Evolutionary conservation across 2,329 filamentous ascomycete species (phyloP).

Genomic region (Massarina eburnea): DNA sequence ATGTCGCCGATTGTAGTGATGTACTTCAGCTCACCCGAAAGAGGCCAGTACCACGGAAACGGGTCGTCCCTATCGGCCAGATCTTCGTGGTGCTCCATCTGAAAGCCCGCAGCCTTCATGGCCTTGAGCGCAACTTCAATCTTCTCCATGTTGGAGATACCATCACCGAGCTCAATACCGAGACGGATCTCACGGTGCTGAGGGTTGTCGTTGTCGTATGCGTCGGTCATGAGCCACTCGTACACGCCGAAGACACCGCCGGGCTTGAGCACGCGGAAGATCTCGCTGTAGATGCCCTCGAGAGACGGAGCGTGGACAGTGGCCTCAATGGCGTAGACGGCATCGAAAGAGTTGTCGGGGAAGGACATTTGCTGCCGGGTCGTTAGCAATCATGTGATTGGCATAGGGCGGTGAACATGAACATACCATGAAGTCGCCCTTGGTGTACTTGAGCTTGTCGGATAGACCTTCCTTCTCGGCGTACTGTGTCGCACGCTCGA

Average conservation of each 20-base stretch:
- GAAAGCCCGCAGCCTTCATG: conserved; percentile 85
- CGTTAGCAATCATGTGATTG: conserved; percentile 10
- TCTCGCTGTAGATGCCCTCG: conserved; percentile 90
- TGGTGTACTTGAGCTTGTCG: conserved; percentile 80
- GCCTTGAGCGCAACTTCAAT: conserved; percentile 78
- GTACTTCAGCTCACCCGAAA: conserved; percentile 82
- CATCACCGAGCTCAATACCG: conserved; percentile 92
- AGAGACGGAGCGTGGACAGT: conserved; percentile 92
- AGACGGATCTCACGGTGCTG: conserved; percentile 88
- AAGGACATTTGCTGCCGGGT: conserved; percentile 81
- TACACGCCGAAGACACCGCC: conserved; percentile 96
- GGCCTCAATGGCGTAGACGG: conserved; percentile 95
- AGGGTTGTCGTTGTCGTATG: conserved; percentile 86
- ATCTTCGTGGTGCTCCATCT: conserved; percentile 82
- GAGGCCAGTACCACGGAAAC: conserved; percentile 91
- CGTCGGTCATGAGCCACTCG: conserved; percentile 98
- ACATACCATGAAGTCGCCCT: conserved; percentile 90
- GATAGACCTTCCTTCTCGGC: conserved; percentile 78
- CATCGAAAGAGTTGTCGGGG: conserved; percentile 87
- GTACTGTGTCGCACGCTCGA: conserved; percentile 86
- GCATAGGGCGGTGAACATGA: background rate
- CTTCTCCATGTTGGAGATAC: conserved; percentile 96
- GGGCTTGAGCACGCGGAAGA: conserved; percentile 92
- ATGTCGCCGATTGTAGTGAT: conserved; percentile 78
- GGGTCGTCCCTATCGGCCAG: conserved; percentile 74